phyloP scores from a whole-genome alignment of 2,329 filamentous ascomycete species.

The Exophiala dermatitidis region DNA sequence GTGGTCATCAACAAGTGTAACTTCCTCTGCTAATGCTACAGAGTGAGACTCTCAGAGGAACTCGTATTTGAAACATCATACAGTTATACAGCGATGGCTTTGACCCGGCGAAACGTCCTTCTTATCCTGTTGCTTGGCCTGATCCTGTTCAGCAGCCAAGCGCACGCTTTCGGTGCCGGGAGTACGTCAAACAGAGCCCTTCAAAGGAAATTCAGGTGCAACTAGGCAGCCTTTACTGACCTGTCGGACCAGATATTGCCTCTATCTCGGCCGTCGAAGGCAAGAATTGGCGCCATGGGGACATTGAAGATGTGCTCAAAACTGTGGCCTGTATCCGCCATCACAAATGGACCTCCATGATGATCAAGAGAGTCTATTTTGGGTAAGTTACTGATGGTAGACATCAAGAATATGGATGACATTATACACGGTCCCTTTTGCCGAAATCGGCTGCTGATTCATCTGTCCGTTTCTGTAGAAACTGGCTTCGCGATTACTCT shows the following conservation, averaged over 20 bases:
- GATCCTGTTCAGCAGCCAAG: conserved; percentile 34
- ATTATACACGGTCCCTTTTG: no score
- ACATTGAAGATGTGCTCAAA: conserved; percentile 76
- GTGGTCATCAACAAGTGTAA: no score
- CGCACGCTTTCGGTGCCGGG: conserved; percentile 41
- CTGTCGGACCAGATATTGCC: conserved; percentile 35
- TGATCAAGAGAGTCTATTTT: conserved; percentile 69
- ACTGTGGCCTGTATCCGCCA: conserved; percentile 68
- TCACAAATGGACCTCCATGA: conserved; percentile 76
- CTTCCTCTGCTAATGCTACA: no score
- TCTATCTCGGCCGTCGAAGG: conserved; percentile 46
- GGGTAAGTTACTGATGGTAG: conserved; percentile 36
- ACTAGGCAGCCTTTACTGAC: neutral
- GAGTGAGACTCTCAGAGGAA: no score
- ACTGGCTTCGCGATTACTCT: conserved; percentile 80
- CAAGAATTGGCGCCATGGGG: conserved; percentile 50
- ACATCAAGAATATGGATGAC: no score
- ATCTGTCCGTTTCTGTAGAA: conserved; percentile 33
- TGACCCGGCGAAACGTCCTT: conserved; percentile 15
- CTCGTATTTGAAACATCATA: no score
- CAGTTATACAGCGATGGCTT: conserved; percentile 12
- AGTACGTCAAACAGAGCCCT: conserved; percentile 30
- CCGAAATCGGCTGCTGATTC: conserved; percentile 6
- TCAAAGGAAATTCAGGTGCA: neutral
- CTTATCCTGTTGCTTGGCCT: conserved; percentile 32